A percentile compares a stretch with the other conserved stretches of the same genome.
Evolutionary conservation across 768 basidiomycete species (phyloP).

Genomic region (Cystofilobasidium macerans): DNA sequence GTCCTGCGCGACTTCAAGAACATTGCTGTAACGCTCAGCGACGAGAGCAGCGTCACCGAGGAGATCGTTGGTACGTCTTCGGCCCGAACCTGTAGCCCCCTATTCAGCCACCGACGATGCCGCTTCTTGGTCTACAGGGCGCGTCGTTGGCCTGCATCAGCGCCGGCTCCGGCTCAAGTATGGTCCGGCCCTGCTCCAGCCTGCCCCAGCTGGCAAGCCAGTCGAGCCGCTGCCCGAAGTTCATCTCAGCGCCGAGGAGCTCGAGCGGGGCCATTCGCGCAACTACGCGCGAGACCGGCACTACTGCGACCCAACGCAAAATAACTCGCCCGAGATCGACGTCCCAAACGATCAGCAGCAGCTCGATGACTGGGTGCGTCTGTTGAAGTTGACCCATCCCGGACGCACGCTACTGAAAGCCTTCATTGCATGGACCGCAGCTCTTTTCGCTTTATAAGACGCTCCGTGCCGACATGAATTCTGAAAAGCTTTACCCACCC

Average conservation of each 20-base stretch:
- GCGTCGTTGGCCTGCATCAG: conserved; percentile 35
- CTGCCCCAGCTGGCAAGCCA: neutral
- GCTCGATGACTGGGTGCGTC: conserved; percentile 34
- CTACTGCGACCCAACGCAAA: conserved; percentile 30
- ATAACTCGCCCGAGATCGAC: neutral
- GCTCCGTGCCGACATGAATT: conserved; percentile 38
- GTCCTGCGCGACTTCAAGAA: conserved; percentile 38
- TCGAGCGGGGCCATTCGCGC: conserved; percentile 27
- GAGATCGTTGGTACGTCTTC: conserved; percentile 38
- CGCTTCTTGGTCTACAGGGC: neutral
- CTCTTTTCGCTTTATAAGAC: conserved; percentile 35
- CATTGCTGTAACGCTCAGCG: conserved; percentile 37
- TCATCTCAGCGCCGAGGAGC: conserved; percentile 26
- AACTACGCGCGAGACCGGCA: conserved; percentile 30
- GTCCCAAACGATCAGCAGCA: conserved; percentile 28
- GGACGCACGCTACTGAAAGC: conserved; percentile 3
- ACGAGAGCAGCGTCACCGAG: conserved; percentile 38
- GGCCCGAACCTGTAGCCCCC: no score
- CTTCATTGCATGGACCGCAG: neutral
- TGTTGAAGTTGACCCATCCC: conserved; percentile 28
- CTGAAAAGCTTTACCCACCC: conserved; percentile 39
- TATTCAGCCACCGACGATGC: neutral
- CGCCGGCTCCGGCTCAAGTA: conserved; percentile 28
- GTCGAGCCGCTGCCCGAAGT: conserved; percentile 26
- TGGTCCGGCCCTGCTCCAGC: neutral